These are phyloP conservation scores for Pseudogymnoascus sp. DNA, from an alignment of 2,329 filamentous ascomycete genomes.

Conservation along the genomic window DNA sequence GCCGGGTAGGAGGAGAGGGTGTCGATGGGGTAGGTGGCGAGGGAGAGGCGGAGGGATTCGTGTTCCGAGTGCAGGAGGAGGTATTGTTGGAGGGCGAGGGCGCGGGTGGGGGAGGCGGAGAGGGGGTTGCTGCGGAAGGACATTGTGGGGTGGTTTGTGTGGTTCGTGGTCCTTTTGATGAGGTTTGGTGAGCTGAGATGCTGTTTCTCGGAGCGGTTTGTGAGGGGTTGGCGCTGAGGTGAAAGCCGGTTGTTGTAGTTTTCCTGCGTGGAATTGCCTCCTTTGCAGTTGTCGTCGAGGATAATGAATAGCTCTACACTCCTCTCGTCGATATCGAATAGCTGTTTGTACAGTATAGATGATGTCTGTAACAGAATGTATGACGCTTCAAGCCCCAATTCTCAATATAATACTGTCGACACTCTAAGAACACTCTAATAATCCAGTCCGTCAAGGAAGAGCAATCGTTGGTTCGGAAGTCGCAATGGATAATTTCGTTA, in stretches of 20 bases:
- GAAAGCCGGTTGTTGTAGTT: background rate
- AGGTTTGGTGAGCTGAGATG: background rate
- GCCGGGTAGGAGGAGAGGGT: slow-evolving; percentile 10
- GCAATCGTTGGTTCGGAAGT: background rate
- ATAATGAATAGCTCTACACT: background rate
- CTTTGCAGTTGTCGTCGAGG: background rate
- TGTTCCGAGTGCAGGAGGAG: slow-evolving; percentile 29
- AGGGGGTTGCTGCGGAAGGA: slow-evolving; percentile 15
- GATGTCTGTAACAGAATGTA: background rate
- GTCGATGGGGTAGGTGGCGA: slow-evolving; percentile 15
- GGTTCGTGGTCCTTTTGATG: background rate
- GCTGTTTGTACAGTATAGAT: background rate
- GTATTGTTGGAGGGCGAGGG: slow-evolving; percentile 29
- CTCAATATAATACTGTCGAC: background rate
- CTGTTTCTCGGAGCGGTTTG: background rate
- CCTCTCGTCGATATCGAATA: background rate
- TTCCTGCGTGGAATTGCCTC: background rate
- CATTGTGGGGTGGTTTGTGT: background rate
- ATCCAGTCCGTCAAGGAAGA: slow-evolving; percentile 6
- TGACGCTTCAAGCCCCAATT: background rate
- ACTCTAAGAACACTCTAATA: background rate
- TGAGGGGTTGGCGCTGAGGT: background rate
- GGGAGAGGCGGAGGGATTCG: slow-evolving; percentile 26
- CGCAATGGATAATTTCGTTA: background rate
- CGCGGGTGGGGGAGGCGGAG: slow-evolving; percentile 22